phyloP scores from a whole-genome alignment of 2,329 filamentous ascomycete genomes.

The Botrytis paeoniae region DNA sequence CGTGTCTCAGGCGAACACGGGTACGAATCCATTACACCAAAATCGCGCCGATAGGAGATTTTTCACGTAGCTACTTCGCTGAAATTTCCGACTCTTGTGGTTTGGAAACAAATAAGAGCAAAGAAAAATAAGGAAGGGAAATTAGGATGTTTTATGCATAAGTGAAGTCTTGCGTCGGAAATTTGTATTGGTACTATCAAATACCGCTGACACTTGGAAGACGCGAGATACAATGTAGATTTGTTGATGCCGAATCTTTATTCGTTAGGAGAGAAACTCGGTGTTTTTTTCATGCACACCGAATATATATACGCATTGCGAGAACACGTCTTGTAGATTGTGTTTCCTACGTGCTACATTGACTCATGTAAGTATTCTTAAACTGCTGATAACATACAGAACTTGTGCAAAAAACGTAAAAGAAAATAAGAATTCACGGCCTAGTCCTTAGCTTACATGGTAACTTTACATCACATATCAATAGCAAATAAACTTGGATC shows the following conservation, averaged over 20 bases:
- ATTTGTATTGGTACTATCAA: neutral
- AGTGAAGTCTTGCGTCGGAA: neutral
- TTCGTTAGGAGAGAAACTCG: neutral
- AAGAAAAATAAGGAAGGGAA: neutral
- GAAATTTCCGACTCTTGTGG: neutral
- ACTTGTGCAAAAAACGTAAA: neutral
- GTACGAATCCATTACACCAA: neutral
- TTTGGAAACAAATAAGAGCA: neutral
- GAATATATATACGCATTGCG: too few relatives aligned
- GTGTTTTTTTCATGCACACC: neutral
- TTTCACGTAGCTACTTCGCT: neutral
- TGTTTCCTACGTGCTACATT: neutral
- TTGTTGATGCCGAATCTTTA: fast-evolving
- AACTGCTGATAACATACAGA: neutral
- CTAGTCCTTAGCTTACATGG: neutral
- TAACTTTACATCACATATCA: neutral
- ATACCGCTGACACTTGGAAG: too few relatives aligned
- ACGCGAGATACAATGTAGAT: neutral
- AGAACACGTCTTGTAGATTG: neutral
- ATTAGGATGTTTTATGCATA: neutral
- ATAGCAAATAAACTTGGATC: neutral
- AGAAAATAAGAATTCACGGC: neutral
- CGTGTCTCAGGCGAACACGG: neutral
- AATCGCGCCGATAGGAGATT: neutral
- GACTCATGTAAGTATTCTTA: neutral